phyloP scores from a whole-genome alignment of 768 basidiomycete genomes.

The Lactifluus echinatus region DNA sequence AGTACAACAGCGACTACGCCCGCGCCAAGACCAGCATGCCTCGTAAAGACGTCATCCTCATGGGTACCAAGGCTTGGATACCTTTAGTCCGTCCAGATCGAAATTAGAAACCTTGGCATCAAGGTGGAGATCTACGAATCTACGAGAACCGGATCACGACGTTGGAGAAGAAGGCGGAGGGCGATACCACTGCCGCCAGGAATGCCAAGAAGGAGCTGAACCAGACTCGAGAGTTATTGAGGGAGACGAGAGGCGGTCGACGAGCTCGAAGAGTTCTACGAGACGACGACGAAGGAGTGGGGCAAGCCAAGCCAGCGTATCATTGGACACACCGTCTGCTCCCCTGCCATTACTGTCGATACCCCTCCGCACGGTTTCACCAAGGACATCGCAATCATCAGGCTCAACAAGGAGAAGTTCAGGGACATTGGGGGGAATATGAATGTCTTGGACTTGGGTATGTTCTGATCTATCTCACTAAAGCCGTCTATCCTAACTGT shows the following conservation, averaged over 20 bases:
- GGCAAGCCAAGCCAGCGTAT: constrained; percentile 19
- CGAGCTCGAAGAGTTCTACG: constrained; percentile 26
- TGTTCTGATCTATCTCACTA: too few species aligned
- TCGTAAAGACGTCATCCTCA: constrained; percentile 27
- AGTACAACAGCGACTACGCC: constrained; percentile 25
- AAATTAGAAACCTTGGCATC: constrained; percentile 5
- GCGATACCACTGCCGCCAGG: too few species aligned
- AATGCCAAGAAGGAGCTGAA: too few species aligned
- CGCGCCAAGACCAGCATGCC: constrained; percentile 22
- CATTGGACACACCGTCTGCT: constrained; percentile 22
- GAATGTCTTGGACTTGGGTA: too few species aligned
- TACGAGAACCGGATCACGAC: too few species aligned
- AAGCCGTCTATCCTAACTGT: too few species aligned
- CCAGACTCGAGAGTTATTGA: too few species aligned
- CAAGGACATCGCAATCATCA: background rate
- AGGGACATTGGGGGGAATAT: too few species aligned
- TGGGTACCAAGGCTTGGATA: constrained; percentile 26
- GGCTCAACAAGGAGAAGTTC: constrained; percentile 20
- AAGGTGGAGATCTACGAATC: too few species aligned
- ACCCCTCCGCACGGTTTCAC: too few species aligned
- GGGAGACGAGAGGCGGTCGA: constrained; percentile 24
- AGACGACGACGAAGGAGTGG: constrained; percentile 26
- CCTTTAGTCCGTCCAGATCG: constrained; percentile 25
- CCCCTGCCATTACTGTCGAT: too few species aligned
- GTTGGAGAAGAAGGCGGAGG: too few species aligned